Percentiles rank a stretch among this genome's conserved stretches.
phyloP scores from a whole-genome alignment of 306 rosid species.

The Fagus sylvatica region DNA sequence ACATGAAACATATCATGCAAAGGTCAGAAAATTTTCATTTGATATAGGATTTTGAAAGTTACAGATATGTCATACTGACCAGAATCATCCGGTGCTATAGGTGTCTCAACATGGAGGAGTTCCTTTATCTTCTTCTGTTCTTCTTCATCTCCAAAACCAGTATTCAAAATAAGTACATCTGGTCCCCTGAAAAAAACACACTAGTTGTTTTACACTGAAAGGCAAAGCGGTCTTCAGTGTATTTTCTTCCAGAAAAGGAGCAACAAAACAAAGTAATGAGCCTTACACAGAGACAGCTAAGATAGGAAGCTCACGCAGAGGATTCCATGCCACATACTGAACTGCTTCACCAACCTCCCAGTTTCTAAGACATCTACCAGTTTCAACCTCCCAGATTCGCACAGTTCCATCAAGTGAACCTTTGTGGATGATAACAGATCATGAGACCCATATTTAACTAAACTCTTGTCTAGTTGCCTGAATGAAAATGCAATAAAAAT shows the following conservation, averaged over 20 bases:
- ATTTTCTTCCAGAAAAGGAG: background rate
- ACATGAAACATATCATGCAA: conserved; percentile 17
- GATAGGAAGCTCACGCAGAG: conserved; percentile 63
- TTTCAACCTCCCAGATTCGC: conserved; percentile 91
- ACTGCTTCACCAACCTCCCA: conserved; percentile 85
- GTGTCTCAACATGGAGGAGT: conserved; percentile 56
- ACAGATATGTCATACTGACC: conserved; percentile 48
- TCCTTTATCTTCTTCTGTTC: conserved; percentile 64
- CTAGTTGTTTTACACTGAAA: conserved; percentile 15
- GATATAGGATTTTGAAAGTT: conserved; percentile 14
- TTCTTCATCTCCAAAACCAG: conserved; percentile 77
- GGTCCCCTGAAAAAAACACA: conserved; percentile 59
- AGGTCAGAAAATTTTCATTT: conserved; percentile 18
- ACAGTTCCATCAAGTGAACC: conserved; percentile 93
- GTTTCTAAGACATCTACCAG: conserved; percentile 78
- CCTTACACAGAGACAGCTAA: conserved; percentile 81
- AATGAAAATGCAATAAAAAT: conserved; percentile 18
- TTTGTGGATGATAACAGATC: conserved; percentile 31
- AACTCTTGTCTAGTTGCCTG: background rate
- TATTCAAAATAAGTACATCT: conserved; percentile 67
- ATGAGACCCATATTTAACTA: conserved; percentile 17
- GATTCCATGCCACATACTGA: conserved; percentile 89
- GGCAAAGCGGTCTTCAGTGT: conserved; percentile 5
- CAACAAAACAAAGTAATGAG: conserved; percentile 15
- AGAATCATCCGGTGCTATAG: conserved; percentile 50